These are phyloP conservation scores for Pigoraptor vietnamica DNA, from an alignment of 78 protist species.

Conservation along the genomic window DNA sequence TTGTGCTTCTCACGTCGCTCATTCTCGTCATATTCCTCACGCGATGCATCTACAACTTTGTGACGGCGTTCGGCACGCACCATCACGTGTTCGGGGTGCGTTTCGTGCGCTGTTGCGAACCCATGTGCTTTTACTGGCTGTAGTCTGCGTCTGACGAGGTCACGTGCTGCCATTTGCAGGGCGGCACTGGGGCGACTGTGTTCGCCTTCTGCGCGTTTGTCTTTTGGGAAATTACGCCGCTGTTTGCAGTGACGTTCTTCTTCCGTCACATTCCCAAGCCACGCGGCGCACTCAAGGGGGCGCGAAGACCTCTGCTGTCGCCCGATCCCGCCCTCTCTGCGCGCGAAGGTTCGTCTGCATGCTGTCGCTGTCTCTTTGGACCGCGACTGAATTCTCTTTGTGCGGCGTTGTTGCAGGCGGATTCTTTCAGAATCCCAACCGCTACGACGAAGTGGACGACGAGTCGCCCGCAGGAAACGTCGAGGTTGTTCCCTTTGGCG, in stretches of 20 bases:
- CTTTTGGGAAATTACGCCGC: constrained; percentile 2
- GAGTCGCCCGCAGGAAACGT: neutral
- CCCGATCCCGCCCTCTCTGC: neutral
- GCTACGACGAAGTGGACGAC: neutral
- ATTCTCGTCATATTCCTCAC: neutral
- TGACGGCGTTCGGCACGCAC: neutral
- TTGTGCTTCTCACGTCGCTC: neutral
- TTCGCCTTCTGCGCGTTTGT: neutral
- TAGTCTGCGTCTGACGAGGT: too few species aligned
- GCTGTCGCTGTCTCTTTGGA: neutral
- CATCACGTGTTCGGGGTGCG: neutral
- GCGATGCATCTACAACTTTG: constrained; percentile 7
- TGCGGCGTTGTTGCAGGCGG: neutral
- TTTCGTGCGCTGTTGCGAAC: neutral
- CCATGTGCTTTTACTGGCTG: neutral
- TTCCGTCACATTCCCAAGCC: constrained; percentile 26
- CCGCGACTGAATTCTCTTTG: neutral
- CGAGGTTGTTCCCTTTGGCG: neutral
- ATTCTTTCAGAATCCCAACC: constrained; percentile 10
- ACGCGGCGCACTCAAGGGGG: neutral
- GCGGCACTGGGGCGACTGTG: neutral
- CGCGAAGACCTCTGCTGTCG: neutral
- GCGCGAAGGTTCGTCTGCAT: neutral
- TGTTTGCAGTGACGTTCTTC: constrained; percentile 21
- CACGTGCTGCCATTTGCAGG: too few species aligned